Conservation (phyloP, 192 early-diverging fungal genomes). For the Umbelopsis isabellina region DNA sequence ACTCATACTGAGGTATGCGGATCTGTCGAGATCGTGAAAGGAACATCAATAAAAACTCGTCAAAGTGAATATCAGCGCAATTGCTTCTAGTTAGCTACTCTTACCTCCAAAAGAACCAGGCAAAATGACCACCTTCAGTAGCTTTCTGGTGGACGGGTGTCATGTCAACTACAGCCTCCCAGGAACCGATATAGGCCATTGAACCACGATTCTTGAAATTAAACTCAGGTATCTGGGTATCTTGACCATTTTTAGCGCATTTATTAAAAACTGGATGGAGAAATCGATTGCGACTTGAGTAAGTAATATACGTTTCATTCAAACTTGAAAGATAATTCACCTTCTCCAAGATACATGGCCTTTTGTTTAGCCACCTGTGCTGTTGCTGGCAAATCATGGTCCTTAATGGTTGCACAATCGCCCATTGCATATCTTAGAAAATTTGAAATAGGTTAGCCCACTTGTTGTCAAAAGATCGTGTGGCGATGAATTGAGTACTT, state of each 20-base stretch:
- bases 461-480: neutral
- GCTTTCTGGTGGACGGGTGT: conserved; percentile 49
- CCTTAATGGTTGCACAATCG: conserved; percentile 87
- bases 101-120: conserved; percentile 68
- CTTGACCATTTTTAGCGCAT: neutral
- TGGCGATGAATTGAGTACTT: conserved; percentile 1
- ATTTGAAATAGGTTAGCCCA: conserved; percentile 16
- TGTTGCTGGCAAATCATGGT: conserved; percentile 74
- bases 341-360: conserved; percentile 64
- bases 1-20: conserved; percentile 70
- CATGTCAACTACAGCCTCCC: conserved; percentile 63
- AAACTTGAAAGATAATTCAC: too few species aligned
- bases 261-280: neutral
- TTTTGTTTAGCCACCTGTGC: conserved; percentile 88
- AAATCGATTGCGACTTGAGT: neutral
- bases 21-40: conserved; percentile 32
- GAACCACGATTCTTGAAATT: conserved; percentile 61
- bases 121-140: conserved; percentile 51
- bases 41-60: neutral
- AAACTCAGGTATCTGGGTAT: neutral
- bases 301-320: too few species aligned
- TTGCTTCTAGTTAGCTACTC: neutral
- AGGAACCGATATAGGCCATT: conserved; percentile 75
- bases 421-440: conserved; percentile 74
- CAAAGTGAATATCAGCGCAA: neutral